Conservation (phyloP, 2,329 filamentous ascomycete genomes). For the Stylonectria norvegica region DNA sequence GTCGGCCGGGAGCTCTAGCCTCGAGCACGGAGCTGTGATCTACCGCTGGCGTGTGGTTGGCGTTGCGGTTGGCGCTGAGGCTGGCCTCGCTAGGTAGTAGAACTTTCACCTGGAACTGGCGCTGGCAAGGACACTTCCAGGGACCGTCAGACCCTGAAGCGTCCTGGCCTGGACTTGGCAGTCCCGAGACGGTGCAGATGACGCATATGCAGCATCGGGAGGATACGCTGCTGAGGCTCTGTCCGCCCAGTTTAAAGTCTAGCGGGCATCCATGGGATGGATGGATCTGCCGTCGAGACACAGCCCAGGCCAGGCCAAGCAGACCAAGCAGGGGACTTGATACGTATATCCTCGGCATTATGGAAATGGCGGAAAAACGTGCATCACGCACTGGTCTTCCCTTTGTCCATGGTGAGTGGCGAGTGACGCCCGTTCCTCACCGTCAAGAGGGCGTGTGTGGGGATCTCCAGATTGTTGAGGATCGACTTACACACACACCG, state of each 20-base stretch:
- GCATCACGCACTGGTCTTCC: conserved; percentile 28
- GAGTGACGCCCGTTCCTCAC: not conserved
- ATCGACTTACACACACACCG: not conserved
- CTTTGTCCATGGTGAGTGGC: conserved; percentile 27
- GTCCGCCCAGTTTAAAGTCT: conserved; percentile 1
- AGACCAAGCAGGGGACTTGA: not conserved
- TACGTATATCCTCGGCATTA: conserved; percentile 30
- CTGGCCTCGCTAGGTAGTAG: too few relatives aligned
- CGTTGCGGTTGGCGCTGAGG: conserved; percentile 7
- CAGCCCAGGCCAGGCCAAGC: too few relatives aligned
- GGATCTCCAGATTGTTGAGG: not conserved
- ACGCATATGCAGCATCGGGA: conserved; percentile 10
- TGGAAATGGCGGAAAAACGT: conserved; percentile 24
- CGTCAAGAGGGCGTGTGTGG: not conserved
- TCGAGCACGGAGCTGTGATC: conserved; percentile 12
- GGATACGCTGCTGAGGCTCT: conserved; percentile 24
- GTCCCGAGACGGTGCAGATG: conserved; percentile 16
- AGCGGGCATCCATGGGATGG: not conserved
- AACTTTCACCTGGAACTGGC: too few relatives aligned
- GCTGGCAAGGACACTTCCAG: too few relatives aligned
- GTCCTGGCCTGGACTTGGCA: too few relatives aligned
- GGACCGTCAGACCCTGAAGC: too few relatives aligned
- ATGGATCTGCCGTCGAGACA: too few relatives aligned
- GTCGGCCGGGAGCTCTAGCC: conserved; percentile 17
- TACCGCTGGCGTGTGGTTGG: conserved; percentile 7